A percentile compares a stretch with the other conserved stretches of the same genome.
These are phyloP conservation scores for Scheffersomyces insectosa DNA, from an alignment of 1,139 yeast genomes.

Conservation along the genomic window DNA sequence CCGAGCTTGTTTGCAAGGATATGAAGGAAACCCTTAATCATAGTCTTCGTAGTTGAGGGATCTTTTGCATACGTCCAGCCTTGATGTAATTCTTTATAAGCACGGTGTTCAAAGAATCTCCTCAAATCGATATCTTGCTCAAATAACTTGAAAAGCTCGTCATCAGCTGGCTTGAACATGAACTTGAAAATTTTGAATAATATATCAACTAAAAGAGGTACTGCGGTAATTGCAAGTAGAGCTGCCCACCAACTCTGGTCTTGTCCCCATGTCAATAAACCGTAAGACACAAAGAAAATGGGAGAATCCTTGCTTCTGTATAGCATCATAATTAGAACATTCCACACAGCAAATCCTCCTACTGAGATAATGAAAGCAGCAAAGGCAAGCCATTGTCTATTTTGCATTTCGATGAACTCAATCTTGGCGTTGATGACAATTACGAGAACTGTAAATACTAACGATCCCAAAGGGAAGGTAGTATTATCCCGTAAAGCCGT, in stretches of 20 bases:
- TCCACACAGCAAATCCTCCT: conserved; percentile 89
- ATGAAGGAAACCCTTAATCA: conserved; percentile 10
- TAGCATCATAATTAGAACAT: conserved; percentile 69
- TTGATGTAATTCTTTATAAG: conserved; percentile 71
- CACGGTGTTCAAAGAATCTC: conserved; percentile 67
- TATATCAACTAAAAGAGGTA: conserved; percentile 69
- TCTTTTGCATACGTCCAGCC: conserved; percentile 74
- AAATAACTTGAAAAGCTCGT: conserved; percentile 73
- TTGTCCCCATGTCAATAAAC: conserved; percentile 71
- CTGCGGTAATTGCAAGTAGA: conserved; percentile 52
- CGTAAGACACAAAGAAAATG: conserved; percentile 73
- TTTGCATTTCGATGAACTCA: conserved; percentile 81
- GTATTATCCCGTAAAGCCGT: conserved; percentile 69
- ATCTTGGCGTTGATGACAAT: conserved; percentile 75
- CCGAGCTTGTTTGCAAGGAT: conserved; percentile 5
- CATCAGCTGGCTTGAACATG: conserved; percentile 66
- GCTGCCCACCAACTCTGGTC: conserved; percentile 89
- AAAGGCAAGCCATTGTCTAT: conserved; percentile 70
- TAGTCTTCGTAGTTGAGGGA: conserved; percentile 26
- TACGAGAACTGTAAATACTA: conserved; percentile 71
- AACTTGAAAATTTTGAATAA: conserved; percentile 57
- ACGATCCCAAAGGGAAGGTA: conserved; percentile 77
- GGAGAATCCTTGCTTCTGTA: conserved; percentile 58
- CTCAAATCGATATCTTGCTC: conserved; percentile 73
- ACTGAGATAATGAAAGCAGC: conserved; percentile 72